Percentiles rank a stretch among this genome's conserved stretches.
These are phyloP conservation scores for Theileria equi DNA, from an alignment of 169 alveolate genomes.

Conservation along the genomic window DNA sequence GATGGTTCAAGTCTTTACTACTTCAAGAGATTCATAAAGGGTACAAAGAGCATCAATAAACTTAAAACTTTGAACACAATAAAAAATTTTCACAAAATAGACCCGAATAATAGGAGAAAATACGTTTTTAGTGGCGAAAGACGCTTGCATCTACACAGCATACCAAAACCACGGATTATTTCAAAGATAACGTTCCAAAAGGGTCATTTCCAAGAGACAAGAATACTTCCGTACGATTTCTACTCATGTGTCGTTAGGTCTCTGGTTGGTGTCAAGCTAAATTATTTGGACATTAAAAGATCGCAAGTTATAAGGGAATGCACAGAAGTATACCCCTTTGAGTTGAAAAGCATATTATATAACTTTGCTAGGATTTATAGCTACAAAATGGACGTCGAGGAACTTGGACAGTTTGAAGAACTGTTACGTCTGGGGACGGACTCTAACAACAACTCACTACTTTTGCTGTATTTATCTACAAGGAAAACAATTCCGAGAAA, in stretches of 20 bases:
- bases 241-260: not conserved
- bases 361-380: slow-evolving; percentile 16
- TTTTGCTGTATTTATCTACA: not conserved
- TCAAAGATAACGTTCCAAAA: not conserved
- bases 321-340: slow-evolving; percentile 17
- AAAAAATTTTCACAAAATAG: not conserved
- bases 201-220: not conserved
- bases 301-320: slow-evolving; percentile 5
- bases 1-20: not conserved
- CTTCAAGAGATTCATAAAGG: slow-evolving; percentile 1
- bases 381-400: slow-evolving; percentile 3
- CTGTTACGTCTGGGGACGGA: not conserved
- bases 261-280: not conserved
- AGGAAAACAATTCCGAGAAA: not conserved
- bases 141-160: not conserved
- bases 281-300: not conserved
- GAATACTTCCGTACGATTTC: not conserved
- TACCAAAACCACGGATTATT: slow-evolving; percentile 13
- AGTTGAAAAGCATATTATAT: slow-evolving; percentile 28
- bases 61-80: slow-evolving; percentile 14
- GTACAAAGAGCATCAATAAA: slow-evolving; percentile 1
- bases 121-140: not conserved
- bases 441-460: not conserved
- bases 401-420: slow-evolving; percentile 3
- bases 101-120: not conserved